Evolutionary conservation across 164 flowering plant species (phyloP).

Genomic region (Stephania japonica): DNA sequence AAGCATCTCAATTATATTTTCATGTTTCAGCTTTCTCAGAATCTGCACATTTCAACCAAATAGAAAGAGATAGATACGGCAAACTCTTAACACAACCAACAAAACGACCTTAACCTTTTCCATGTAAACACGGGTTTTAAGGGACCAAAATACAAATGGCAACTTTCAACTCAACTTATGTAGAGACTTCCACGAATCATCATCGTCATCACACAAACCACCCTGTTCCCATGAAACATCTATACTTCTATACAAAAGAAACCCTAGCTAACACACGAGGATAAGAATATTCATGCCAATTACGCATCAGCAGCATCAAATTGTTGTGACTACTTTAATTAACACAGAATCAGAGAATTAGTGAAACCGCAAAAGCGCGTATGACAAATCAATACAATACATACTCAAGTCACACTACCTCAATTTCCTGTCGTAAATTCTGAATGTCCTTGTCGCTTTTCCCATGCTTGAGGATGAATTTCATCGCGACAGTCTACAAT

Average conservation of each 20-base stretch:
- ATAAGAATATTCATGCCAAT: not conserved
- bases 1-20: constrained; percentile 94
- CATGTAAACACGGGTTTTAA: not conserved
- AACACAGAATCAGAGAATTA: not conserved
- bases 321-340: not conserved
- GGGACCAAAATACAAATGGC: not conserved
- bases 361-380: not conserved
- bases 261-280: not conserved
- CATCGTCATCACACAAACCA: not conserved
- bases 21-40: constrained; percentile 85
- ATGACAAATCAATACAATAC: not conserved
- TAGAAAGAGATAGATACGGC: not conserved
- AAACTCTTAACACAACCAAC: not conserved
- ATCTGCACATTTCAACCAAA: constrained; percentile 48
- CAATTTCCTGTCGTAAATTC: constrained; percentile 90
- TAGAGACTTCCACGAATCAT: not conserved
- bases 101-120: not conserved
- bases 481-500: constrained; percentile 92
- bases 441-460: constrained; percentile 91
- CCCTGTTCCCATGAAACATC: not conserved
- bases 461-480: constrained; percentile 90
- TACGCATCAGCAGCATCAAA: not conserved
- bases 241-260: not conserved
- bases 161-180: not conserved
- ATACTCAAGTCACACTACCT: constrained; percentile 36